A percentile compares a stretch with the other conserved stretches of the same genome.
Evolutionary conservation across 1,284 basidiomycete species (phyloP).

Genomic region (Malassezia brasiliensis): DNA sequence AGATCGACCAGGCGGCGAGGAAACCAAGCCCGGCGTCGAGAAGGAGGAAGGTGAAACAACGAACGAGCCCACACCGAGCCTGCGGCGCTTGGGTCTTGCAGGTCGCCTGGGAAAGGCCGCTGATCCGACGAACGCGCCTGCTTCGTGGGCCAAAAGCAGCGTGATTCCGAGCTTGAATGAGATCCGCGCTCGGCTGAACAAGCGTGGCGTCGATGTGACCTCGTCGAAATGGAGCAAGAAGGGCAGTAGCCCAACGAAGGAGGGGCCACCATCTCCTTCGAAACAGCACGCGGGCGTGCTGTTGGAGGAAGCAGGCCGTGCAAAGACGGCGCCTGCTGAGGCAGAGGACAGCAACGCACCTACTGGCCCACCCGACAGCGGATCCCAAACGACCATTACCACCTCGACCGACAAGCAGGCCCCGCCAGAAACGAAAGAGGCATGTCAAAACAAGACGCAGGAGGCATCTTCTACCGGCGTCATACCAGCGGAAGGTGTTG

Average conservation of each 20-base stretch:
- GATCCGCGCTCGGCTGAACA: slow-evolving; percentile 33
- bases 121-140: neutral
- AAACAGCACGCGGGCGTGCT: no score
- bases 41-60: neutral
- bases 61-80: neutral
- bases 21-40: neutral
- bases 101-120: slow-evolving; percentile 6
- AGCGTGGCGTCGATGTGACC: slow-evolving; percentile 12
- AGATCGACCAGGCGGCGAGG: neutral
- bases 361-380: no score
- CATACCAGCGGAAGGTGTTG: no score
- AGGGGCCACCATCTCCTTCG: neutral
- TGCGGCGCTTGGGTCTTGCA: slow-evolving; percentile 9
- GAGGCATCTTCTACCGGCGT: no score
- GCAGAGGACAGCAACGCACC: no score
- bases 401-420: no score
- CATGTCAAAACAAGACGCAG: no score
- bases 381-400: no score
- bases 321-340: no score
- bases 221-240: slow-evolving; percentile 6
- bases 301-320: no score
- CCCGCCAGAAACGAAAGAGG: no score
- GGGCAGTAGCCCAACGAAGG: neutral
- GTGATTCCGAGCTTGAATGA: slow-evolving; percentile 41
- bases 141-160: slow-evolving; percentile 12